These are phyloP conservation scores for Rhizophlyctis rosea DNA, from an alignment of 192 early-diverging fungal genomes.

Conservation along the genomic window DNA sequence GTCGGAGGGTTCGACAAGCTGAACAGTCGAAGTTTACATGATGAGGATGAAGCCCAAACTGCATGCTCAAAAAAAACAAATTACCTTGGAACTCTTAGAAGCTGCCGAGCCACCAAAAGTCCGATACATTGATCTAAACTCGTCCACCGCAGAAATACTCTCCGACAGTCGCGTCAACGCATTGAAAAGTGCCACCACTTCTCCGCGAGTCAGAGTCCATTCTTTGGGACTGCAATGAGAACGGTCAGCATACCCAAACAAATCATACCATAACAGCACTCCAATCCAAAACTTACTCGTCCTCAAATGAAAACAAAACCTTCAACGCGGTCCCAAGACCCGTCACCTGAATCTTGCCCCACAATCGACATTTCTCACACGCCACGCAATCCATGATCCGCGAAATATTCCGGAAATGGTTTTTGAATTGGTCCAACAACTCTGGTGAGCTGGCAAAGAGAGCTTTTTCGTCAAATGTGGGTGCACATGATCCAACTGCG, in stretches of 20 bases:
- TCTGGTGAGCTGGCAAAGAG: constrained; percentile 58
- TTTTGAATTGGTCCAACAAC: constrained; percentile 83
- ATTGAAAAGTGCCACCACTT: constrained; percentile 90
- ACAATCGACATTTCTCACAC: constrained; percentile 97
- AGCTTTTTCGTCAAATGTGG: constrained; percentile 86
- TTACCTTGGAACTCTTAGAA: constrained; percentile 1
- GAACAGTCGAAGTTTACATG: constrained; percentile 3
- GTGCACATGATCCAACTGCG: constrained; percentile 58
- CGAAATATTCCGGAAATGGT: constrained; percentile 93
- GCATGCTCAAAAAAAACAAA: background rate
- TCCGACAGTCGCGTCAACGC: constrained; percentile 86
- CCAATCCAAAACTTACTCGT: constrained; percentile 51
- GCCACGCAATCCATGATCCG: constrained; percentile 99
- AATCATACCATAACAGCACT: constrained; percentile 1
- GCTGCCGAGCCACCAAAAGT: constrained; percentile 16
- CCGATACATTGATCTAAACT: constrained; percentile 54
- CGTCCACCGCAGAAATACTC: constrained; percentile 73
- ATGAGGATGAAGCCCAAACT: background rate
- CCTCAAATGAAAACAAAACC: constrained; percentile 88
- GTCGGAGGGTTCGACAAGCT: constrained; percentile 9
- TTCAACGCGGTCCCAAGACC: constrained; percentile 97
- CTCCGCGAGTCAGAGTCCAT: constrained; percentile 62
- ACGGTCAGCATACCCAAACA: constrained; percentile 15
- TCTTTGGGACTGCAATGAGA: constrained; percentile 39
- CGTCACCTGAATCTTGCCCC: constrained; percentile 96